Percentiles rank a stretch among this genome's conserved stretches.
Evolutionary conservation across 192 early-diverging fungal species (phyloP).

Genomic region (Mortierella claussenii): DNA sequence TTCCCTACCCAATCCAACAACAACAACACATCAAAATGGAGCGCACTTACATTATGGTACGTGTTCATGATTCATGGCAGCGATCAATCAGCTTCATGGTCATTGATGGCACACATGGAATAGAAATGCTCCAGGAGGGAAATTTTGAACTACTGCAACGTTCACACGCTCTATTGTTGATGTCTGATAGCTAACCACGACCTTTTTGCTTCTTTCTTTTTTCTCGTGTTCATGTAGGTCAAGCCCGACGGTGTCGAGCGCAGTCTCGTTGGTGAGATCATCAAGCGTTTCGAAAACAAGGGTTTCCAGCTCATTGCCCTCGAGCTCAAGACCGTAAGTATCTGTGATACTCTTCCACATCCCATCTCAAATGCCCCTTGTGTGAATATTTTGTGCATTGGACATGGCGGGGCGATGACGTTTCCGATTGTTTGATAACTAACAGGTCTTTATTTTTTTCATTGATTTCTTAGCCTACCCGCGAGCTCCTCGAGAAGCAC

Average conservation of each 20-base stretch:
- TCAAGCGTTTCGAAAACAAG: conserved; percentile 86
- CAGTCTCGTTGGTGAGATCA: conserved; percentile 87
- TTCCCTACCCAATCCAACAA: conserved; percentile 16
- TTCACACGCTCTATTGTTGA: conserved; percentile 9
- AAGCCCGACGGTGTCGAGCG: conserved; percentile 91
- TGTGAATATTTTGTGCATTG: too few species aligned
- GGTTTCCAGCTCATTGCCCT: conserved; percentile 93
- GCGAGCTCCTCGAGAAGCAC: conserved; percentile 81
- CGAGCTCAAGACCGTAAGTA: conserved; percentile 69
- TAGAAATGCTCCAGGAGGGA: not conserved
- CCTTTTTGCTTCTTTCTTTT: conserved; percentile 31
- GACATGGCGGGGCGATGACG: too few species aligned
- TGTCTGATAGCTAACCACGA: too few species aligned
- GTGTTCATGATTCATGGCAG: not conserved
- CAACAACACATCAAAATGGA: conserved; percentile 38
- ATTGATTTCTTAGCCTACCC: conserved; percentile 69
- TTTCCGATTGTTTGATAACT: too few species aligned
- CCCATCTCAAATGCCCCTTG: not conserved
- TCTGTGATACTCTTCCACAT: conserved; percentile 2
- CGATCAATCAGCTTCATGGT: too few species aligned
- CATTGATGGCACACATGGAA: not conserved
- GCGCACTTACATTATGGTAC: conserved; percentile 56
- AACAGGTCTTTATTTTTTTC: too few species aligned
- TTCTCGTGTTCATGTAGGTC: conserved; percentile 47
- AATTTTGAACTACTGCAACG: not conserved